Percentiles rank a stretch among this genome's conserved stretches.
Conservation (phyloP, 305 asterid genomes). For the Fraxinus latifolia region DNA sequence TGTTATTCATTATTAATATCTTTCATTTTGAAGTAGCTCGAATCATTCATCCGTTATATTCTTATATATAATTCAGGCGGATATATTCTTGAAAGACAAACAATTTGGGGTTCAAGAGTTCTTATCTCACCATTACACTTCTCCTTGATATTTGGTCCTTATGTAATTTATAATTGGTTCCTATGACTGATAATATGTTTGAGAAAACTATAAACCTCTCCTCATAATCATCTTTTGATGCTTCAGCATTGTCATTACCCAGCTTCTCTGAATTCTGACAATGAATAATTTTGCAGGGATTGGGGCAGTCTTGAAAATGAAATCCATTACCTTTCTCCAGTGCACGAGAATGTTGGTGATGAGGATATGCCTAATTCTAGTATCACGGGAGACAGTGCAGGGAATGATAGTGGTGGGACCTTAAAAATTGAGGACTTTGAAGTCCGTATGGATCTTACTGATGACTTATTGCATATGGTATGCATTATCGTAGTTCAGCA, state of each 20-base stretch:
- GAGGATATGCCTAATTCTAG: slow-evolving; percentile 34
- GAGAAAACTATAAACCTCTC: neutral
- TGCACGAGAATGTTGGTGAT: slow-evolving; percentile 29
- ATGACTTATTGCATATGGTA: slow-evolving; percentile 93
- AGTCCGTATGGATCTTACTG: slow-evolving; percentile 89
- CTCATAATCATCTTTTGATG: neutral
- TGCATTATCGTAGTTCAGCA: slow-evolving; percentile 1
- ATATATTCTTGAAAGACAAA: neutral
- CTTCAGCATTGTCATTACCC: neutral
- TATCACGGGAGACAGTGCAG: slow-evolving; percentile 32
- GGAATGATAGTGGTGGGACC: slow-evolving; percentile 30
- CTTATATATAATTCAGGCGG: neutral
- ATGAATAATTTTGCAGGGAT: slow-evolving; percentile 42
- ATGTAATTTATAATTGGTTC: neutral
- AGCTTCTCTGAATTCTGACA: slow-evolving; percentile 5
- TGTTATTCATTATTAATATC: neutral
- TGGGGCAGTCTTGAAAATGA: slow-evolving; percentile 49
- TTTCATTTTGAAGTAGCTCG: neutral
- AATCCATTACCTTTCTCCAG: slow-evolving; percentile 30
- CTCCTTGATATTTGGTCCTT: neutral
- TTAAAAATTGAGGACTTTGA: slow-evolving; percentile 47
- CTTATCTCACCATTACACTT: neutral
- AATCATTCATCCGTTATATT: neutral
- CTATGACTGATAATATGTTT: neutral
- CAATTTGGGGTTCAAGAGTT: neutral